Evolutionary conservation across 306 rosid genomes (phyloP), one percentile per base, ranked within the genome.

Genomic region (Begonia fuchsioides): DNA sequence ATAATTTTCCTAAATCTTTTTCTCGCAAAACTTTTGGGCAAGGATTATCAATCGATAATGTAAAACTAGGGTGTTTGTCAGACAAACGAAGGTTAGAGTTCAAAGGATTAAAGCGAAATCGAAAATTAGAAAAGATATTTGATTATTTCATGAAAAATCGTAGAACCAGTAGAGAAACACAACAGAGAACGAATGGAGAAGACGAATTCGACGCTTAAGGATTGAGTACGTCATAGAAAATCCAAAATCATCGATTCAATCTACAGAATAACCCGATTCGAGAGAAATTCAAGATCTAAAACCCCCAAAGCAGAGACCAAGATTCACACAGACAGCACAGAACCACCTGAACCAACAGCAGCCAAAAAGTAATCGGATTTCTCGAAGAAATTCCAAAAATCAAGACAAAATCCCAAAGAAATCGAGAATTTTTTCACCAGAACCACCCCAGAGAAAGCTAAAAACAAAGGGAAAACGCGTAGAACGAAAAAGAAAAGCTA

Each of bases 101-200:
- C 45, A 2, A 2, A 41, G 14, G 19, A 15, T 35, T 17, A 19
- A 16, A 55, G 35, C 18, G 9, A 47, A 9, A 18, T 43, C 32
- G 58, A 65, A 35, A 26, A 41, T 47, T 1, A 3, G 17, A 39
- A 6, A 38, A 47, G 46, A 10, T 2, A 10, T 3, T 14, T 7
- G 53, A 57, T 49, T 45, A 68, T 66, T 72, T 81, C 78, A 78
- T 77, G 98, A 90, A 60, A 68, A 55, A 8, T 59, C 83, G 69
- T 77, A 77, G 69, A 77, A 72, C 83, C 83, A 77, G 72, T 72
- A 77, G 13, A 77, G 83, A 60, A 77, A 77, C 17, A 66, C 79
- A 43, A 72, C 80, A 3, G 83, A 77, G 60, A 72, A 77, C 13
- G 83, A 77, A 26, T 77, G 83, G 18, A 69, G 46, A 57, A 77